Base-by-base conservation (phyloP, 2,329 filamentous ascomycete species). In the Pestalotiopsis sp. region DNA sequence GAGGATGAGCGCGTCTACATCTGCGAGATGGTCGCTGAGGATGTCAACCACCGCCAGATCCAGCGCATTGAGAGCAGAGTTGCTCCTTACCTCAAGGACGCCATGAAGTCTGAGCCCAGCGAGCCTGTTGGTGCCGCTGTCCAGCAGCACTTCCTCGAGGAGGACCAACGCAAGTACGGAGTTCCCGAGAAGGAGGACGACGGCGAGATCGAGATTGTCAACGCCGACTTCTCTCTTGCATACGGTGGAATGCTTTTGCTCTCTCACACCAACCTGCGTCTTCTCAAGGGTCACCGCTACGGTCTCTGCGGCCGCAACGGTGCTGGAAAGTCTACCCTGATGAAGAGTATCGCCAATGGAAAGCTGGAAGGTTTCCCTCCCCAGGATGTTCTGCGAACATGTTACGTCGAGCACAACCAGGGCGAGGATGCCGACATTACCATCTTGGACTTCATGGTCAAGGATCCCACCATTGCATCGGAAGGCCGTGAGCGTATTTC, bases 361-460 rank as follows among this genome's bases (percentile, higher is more conserved):
- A 99, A 99, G 86, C 88, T 99, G 3, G 96, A 99, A 81, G 96
- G 96, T 9, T 99, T 99, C 83, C 96, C 96, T 48, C 86, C 94
- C 17, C 94, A 96, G 78, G 94, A 98, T 72, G 91, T 94, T 68
- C 90, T 99, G 75, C 92, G 93, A 75, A 98, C 95, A 11, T 98
- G 95, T 82, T 99, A 98, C 77, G 96, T 99, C 57, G 96, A 99
- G 84, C 96, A 99, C 85, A 98, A 98, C 83, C 95, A 99, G 82
- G 96, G 96, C 67, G 96, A 98, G 80, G 95, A 98, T 81, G 95
- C 96, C 44, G 94, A 98, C 71, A 92, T 98, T 69, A 98, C 91
- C 81, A 98, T 99, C 76, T 86, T 98, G 20, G 92, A 98, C 68
- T 99, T 97, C 78, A 92, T 97, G 72, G 85, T 89, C 71, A 97